Evolutionary conservation across 164 flowering plant species (phyloP), one percentile per base, ranked within the genome.

Genomic region (Houttuynia cordata): DNA sequence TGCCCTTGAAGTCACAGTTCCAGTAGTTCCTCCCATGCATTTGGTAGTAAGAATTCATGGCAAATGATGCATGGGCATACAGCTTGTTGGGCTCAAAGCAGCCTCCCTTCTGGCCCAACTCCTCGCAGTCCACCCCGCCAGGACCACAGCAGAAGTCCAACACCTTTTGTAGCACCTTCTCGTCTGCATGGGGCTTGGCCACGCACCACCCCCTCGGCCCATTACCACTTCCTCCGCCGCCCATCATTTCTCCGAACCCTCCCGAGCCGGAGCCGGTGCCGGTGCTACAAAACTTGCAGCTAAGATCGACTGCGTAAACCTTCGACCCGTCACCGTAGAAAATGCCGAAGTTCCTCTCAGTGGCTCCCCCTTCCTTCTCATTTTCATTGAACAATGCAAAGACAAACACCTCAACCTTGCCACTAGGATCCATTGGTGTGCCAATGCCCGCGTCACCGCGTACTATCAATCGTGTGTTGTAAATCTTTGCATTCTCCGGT

Each of bases 341-440:
- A 0, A 83, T 47, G 75, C 93, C 93, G 50, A 80, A 86, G 21
- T 82, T 81, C 58, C 87, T 79, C 78, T 86, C 93, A 19, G 73
- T 74, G 0, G 18, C 68, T 1, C 64, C 61, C 5, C 94, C 90
- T 9, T 57, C 42, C 58, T 86, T 86, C 66, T 78, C 58, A 68
- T 86, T 81, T 78, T 86, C 94, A 59, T 86, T 84, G 63, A 86
- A 86, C 77, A 84, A 53, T 5, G 90, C 69, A 58, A 86, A 86
- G 61, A 84, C 70, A 30, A 74, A 86, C 8, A 82, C 66, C 47
- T 81, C 79, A 5, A 82, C 53, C 6, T 49, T 64, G 6, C 74
- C 83, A 18, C 68, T 73, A 0, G 87, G 87, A 58, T 62, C 74
- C 81, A 80, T 77, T 0, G 90, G 90, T 0, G 90, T 82, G 50